Conservation (phyloP, 2,329 filamentous ascomycete genomes). For the Alternaria arborescens region DNA sequence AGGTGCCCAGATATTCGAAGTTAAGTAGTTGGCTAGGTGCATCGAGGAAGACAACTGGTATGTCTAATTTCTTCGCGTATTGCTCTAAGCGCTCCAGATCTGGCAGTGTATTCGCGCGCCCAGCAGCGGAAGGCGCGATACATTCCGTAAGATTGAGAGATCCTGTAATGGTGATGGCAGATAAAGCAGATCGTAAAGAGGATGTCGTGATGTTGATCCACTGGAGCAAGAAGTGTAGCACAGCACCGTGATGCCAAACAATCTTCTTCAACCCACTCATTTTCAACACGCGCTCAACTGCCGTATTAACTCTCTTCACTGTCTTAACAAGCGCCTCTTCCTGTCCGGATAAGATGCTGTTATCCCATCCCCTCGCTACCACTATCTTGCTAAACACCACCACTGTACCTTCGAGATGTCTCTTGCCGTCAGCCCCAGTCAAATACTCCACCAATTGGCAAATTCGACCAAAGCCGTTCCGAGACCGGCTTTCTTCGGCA, state of each 20-base stretch:
- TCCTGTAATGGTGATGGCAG: conserved; percentile 37
- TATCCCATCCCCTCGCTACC: conserved; percentile 42
- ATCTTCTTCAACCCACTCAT: conserved; percentile 30
- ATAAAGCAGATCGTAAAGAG: conserved; percentile 30
- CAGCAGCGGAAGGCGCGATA: conserved; percentile 32
- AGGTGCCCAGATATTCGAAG: conserved; percentile 31
- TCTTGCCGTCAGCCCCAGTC: conserved; percentile 28
- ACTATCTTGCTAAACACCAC: conserved; percentile 37
- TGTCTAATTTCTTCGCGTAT: conserved; percentile 34
- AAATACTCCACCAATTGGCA: conserved; percentile 41
- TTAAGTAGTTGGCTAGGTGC: conserved; percentile 31
- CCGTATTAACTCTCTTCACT: conserved; percentile 34
- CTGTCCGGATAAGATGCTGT: conserved; percentile 14
- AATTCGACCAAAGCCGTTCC: conserved; percentile 35
- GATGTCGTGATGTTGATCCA: conserved; percentile 42
- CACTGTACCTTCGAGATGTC: conserved; percentile 38
- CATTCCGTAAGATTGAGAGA: conserved; percentile 28
- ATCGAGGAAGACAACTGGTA: conserved; percentile 44
- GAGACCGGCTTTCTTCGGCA: conserved; percentile 24
- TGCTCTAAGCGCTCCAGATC: conserved; percentile 36
- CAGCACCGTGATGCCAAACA: conserved; percentile 47
- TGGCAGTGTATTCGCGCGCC: conserved; percentile 29
- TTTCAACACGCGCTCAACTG: conserved; percentile 33
- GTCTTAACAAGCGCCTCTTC: conserved; percentile 25
- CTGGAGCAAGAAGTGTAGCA: conserved; percentile 37